Conservation (phyloP, 768 basidiomycete species). For the Suillus weaverae region DNA sequence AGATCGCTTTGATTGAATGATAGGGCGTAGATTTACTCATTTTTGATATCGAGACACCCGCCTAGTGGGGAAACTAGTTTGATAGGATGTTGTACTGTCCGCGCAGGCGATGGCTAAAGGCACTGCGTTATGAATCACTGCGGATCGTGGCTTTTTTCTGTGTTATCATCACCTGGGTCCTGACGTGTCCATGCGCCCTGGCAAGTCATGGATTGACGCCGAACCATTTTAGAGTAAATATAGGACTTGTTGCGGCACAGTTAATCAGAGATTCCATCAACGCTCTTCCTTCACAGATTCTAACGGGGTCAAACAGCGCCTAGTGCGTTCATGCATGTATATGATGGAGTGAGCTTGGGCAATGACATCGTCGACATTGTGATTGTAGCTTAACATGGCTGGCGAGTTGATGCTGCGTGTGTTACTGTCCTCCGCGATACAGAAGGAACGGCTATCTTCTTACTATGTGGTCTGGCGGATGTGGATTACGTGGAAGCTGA, state of each 20-base stretch:
- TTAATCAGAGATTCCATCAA: not conserved
- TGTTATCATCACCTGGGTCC: not conserved
- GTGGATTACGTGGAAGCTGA: no score
- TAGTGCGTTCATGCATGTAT: not conserved
- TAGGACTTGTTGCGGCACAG: no score
- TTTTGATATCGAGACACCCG: constrained; percentile 21
- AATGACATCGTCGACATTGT: not conserved
- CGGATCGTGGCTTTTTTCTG: not conserved
- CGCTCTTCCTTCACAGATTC: constrained; percentile 6
- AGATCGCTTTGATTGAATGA: not conserved
- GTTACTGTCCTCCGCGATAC: not conserved
- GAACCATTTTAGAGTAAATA: no score
- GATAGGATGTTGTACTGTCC: not conserved
- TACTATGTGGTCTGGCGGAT: no score
- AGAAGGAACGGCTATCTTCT: not conserved
- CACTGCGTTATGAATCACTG: constrained; percentile 3
- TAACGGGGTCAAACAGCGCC: not conserved
- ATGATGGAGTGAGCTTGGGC: not conserved
- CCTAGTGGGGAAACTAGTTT: constrained; percentile 8
- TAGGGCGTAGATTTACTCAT: constrained; percentile 19
- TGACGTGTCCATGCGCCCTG: not conserved
- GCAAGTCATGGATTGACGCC: not conserved
- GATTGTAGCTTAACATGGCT: no score
- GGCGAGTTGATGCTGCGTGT: not conserved
- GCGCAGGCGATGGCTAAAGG: constrained; percentile 9